Evolutionary conservation across 495 filamentous ascomycete species (phyloP).

Genomic region (Penicillium macrosclerotiorum): DNA sequence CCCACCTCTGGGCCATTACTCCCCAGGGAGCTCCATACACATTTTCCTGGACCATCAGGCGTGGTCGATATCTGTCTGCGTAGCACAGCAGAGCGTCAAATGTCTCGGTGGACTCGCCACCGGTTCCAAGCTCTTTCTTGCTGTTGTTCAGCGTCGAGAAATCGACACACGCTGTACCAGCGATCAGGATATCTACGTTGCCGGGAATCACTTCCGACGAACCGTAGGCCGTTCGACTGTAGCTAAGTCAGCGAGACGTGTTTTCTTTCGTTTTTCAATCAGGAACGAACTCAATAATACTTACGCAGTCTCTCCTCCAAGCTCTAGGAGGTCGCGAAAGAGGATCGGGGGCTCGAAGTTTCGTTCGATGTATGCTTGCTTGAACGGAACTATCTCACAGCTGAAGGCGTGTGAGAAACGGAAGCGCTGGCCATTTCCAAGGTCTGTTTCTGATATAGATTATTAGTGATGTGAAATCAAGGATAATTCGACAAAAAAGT

Average conservation of each 20-base stretch:
- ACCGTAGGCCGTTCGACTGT: slow-evolving; percentile 71
- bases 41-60: slow-evolving; percentile 74
- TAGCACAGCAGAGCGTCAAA: slow-evolving; percentile 64
- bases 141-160: slow-evolving; percentile 49
- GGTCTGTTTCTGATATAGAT: slow-evolving; percentile 2
- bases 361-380: slow-evolving; percentile 77
- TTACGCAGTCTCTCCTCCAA: slow-evolving; percentile 56
- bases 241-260: slow-evolving; percentile 20
- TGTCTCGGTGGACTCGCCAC: slow-evolving; percentile 69
- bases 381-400: slow-evolving; percentile 74
- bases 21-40: slow-evolving; percentile 64
- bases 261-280: not conserved
- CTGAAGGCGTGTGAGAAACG: slow-evolving; percentile 66
- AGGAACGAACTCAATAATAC: slow-evolving; percentile 25
- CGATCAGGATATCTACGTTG: slow-evolving; percentile 65
- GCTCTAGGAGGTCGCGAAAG: slow-evolving; percentile 69
- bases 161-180: slow-evolving; percentile 78
- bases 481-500: not conserved
- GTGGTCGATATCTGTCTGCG: slow-evolving; percentile 53
- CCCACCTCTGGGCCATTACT: slow-evolving; percentile 48
- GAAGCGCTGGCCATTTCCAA: slow-evolving; percentile 7
- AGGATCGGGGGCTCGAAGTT: slow-evolving; percentile 64
- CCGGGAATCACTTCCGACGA: slow-evolving; percentile 55
- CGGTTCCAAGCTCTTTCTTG: slow-evolving; percentile 39
- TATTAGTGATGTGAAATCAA: slow-evolving; percentile 13